Evolutionary conservation across 2,329 filamentous ascomycete genomes (phyloP), one percentile per base, ranked within the genome.

Genomic region (Aspergillus pseudonomiae): DNA sequence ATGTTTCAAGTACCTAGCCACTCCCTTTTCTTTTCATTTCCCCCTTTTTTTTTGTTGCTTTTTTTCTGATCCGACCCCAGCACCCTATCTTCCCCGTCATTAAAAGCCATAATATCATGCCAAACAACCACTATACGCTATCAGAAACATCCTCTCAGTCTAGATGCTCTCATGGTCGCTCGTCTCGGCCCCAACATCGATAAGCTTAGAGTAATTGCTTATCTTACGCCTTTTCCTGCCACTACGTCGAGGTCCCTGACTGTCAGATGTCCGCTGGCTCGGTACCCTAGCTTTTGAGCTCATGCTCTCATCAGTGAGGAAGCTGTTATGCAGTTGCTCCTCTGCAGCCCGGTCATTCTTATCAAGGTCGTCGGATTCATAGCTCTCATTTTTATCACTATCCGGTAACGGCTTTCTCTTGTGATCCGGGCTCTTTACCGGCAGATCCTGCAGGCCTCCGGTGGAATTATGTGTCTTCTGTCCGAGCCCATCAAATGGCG

Each of bases 181-280:
- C 21, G 68, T 68, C 16, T 66, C 63, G 3, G 65, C 67, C 21
- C 73, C 72, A 58, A 76, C 66, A 62, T 75, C 73, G 59, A 76
- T 69, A 21, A 73, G 68, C 39, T 70, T 67, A n/a, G 63, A 63
- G 52, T 70, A 73, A 53, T 75, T 75, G 68, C 74, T 76, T 34
- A 75, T 71, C 60, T 74, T 76, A 59, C 73, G 71, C 41, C 65
- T 69, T 63, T 73, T 75, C 36, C 67, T 63, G 21, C 57, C 59
- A 52, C 69, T 71, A 21, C 68, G 67, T 26, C 67, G 66, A 26
- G 63, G 59, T n/a, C 48, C 59, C 12, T 62, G 62, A 14, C 36
- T 57, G 39, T 46, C 61, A 2, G 60, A 50, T 26, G 54, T 65
- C 34, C 55, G 54, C 30, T 59, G 50, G 30, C 48, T 28, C 24